These are phyloP conservation scores for Galerina marginata DNA, from an alignment of 768 basidiomycete species.

Conservation along the genomic window DNA sequence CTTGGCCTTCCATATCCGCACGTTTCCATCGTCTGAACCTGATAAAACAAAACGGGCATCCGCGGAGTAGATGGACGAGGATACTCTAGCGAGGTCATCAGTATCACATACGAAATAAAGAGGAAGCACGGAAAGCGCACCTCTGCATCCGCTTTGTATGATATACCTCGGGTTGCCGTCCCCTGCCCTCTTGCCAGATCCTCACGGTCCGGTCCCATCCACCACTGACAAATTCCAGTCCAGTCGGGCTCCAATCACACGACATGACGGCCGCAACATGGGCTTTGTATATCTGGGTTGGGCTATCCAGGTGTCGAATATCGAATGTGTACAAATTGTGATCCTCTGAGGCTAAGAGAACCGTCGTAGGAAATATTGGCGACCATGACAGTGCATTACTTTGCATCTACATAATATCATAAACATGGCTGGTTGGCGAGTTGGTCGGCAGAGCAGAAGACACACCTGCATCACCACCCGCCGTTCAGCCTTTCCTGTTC, in stretches of 20 bases:
- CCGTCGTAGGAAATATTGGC: conserved; percentile 89
- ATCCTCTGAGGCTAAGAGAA: conserved; percentile 97
- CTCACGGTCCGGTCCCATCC: conserved; percentile 95
- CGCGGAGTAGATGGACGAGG: conserved; percentile 84
- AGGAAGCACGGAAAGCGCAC: conserved; percentile 41
- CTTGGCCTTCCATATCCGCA: conserved; percentile 93
- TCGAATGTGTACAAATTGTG: conserved; percentile 99
- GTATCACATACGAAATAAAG: neutral
- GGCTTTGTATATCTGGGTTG: conserved; percentile 94
- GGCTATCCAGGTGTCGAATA: conserved; percentile 79
- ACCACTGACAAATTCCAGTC: conserved; percentile 93
- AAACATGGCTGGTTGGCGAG: neutral
- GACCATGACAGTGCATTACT: conserved; percentile 94
- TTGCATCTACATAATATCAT: conserved; percentile 63
- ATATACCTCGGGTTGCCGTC: conserved; percentile 86
- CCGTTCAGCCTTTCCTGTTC: conserved; percentile 95
- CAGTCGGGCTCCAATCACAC: conserved; percentile 98
- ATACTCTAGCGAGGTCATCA: conserved; percentile 61
- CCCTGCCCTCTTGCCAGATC: conserved; percentile 89
- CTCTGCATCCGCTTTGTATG: conserved; percentile 99
- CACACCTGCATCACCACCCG: conserved; percentile 87
- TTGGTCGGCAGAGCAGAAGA: neutral
- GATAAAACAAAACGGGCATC: conserved; percentile 91
- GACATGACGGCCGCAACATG: conserved; percentile 97
- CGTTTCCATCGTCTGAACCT: conserved; percentile 94